These are phyloP conservation scores for Fonsecaea multimorphosa DNA, from an alignment of 2,329 filamentous ascomycete species.

Conservation along the genomic window DNA sequence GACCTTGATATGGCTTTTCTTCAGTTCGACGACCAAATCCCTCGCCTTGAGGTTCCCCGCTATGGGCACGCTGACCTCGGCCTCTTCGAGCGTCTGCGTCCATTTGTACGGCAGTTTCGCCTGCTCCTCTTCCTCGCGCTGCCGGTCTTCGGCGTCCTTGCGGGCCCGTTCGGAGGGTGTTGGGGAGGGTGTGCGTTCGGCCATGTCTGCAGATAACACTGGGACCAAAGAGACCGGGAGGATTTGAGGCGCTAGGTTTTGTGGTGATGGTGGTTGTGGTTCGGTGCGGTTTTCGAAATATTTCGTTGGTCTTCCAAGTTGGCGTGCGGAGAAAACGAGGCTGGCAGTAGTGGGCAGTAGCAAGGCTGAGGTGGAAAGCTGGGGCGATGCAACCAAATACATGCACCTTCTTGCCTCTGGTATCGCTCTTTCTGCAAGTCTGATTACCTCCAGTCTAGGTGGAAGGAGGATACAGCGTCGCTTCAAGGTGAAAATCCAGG, in stretches of 20 bases:
- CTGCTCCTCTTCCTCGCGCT: slow-evolving; percentile 85
- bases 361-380: neutral
- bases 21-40: slow-evolving; percentile 83
- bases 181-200: slow-evolving; percentile 48
- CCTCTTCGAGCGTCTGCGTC: slow-evolving; percentile 88
- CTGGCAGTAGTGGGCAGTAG: neutral
- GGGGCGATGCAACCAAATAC: neutral
- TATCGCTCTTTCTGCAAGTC: neutral
- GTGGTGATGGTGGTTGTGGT: neutral
- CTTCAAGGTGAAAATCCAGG: neutral
- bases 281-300: neutral
- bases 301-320: slow-evolving; percentile 3
- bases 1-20: slow-evolving; percentile 76
- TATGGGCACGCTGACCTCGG: slow-evolving; percentile 79
- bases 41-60: slow-evolving; percentile 82
- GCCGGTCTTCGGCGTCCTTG: slow-evolving; percentile 64
- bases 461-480: neutral
- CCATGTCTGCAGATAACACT: slow-evolving; percentile 13
- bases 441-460: neutral
- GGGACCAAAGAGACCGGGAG: neutral
- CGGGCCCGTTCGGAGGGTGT: slow-evolving; percentile 61
- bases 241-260: neutral
- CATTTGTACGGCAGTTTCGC: slow-evolving; percentile 94
- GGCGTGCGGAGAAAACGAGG: slow-evolving; percentile 10
- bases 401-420: neutral